phyloP scores from a whole-genome alignment of 495 filamentous ascomycete genomes.

The Mycothermus thermophilus region DNA sequence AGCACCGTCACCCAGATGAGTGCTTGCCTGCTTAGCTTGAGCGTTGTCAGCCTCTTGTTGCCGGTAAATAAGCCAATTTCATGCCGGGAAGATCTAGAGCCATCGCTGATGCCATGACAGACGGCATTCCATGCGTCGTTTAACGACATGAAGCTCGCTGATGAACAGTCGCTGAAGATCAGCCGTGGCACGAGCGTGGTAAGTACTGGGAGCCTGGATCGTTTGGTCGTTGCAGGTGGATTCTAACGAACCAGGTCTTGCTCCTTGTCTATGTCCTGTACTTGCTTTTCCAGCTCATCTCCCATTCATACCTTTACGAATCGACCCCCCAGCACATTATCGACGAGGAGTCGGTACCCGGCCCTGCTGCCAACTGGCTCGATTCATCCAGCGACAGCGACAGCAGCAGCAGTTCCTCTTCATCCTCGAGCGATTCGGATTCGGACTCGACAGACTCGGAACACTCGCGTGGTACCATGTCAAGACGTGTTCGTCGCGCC shows the following conservation, averaged over 20 bases:
- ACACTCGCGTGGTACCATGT: conserved; percentile 54
- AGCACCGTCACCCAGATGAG: conserved; percentile 90
- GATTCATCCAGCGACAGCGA: conserved; percentile 51
- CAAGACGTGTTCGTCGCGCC: conserved; percentile 57
- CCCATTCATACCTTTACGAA: conserved; percentile 79
- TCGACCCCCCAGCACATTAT: conserved; percentile 78
- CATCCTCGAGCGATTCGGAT: conserved; percentile 1
- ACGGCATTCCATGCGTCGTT: conserved; percentile 83
- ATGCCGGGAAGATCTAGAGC: background rate
- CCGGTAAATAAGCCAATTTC: conserved; percentile 7
- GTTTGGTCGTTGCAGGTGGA: conserved; percentile 11
- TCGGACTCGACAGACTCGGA: conserved; percentile 48
- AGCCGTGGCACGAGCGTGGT: conserved; percentile 72
- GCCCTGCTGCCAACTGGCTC: conserved; percentile 62
- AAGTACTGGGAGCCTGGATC: background rate
- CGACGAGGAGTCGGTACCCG: conserved; percentile 74
- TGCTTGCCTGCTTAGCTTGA: conserved; percentile 73
- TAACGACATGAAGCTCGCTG: conserved; percentile 41
- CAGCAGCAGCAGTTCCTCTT: conserved; percentile 39
- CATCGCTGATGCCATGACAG: conserved; percentile 3
- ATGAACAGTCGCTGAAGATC: conserved; percentile 56
- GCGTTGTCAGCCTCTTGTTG: conserved; percentile 58
- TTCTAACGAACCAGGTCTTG: conserved; percentile 33
- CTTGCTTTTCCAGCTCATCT: conserved; percentile 79
- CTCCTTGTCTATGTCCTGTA: conserved; percentile 72